These are phyloP conservation scores for Aspergillus saccharolyticus DNA, from an alignment of 495 filamentous ascomycete species.

Conservation along the genomic window DNA sequence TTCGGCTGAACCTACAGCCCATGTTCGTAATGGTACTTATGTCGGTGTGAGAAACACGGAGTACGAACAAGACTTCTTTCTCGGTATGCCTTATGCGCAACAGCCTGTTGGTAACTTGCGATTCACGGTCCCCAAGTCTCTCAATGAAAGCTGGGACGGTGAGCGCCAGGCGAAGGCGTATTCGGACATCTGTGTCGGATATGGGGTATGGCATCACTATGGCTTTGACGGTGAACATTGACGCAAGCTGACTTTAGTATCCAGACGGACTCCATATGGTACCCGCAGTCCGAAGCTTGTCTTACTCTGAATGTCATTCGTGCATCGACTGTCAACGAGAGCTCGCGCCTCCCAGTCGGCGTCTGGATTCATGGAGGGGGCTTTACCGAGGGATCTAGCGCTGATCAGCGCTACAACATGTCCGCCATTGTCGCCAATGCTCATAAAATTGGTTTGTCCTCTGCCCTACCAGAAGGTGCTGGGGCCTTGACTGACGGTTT, in stretches of 20 bases:
- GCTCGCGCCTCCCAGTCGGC: constrained; percentile 38
- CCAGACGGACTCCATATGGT: constrained; percentile 42
- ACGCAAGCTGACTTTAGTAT: constrained; percentile 12
- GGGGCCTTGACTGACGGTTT: neutral
- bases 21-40: constrained; percentile 40
- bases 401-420: constrained; percentile 50
- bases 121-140: constrained; percentile 41
- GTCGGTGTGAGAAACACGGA: constrained; percentile 31
- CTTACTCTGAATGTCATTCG: constrained; percentile 52
- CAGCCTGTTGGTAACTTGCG: constrained; percentile 45
- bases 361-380: constrained; percentile 62
- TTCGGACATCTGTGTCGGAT: constrained; percentile 47
- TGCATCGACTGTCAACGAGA: constrained; percentile 29
- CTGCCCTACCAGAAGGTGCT: neutral
- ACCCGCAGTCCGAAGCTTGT: constrained; percentile 46
- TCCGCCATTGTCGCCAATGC: constrained; percentile 48
- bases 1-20: constrained; percentile 7
- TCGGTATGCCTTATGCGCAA: constrained; percentile 52
- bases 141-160: constrained; percentile 40
- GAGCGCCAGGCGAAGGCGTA: constrained; percentile 42
- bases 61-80: constrained; percentile 50
- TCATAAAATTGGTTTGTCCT: constrained; percentile 38
- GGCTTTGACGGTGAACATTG: neutral
- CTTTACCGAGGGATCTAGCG: constrained; percentile 44
- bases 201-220: constrained; percentile 25